Evolutionary conservation across 169 alveolate species (phyloP), one percentile per base, ranked within the genome.

Genomic region (Plasmodium ovale): DNA sequence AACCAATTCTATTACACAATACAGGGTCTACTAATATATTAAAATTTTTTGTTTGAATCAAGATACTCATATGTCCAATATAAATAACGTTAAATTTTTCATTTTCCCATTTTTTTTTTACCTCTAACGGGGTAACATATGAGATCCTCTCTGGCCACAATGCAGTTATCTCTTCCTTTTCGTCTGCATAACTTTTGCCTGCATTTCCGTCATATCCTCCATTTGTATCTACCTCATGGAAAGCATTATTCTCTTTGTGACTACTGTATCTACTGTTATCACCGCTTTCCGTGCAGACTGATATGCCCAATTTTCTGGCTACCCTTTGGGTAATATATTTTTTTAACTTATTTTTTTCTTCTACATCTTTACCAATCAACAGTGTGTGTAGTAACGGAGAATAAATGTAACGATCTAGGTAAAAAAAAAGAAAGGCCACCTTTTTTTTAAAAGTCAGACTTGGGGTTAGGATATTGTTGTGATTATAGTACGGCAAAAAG

Each of bases 11-110:
- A n/a, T 35, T 67, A 10, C 74, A 68, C 37, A 84, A 53, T n/a
- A 84, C 91, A 19, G 91, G 91, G 39, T 84, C 91, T 68, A 84
- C 62, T 68, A 84, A 84, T 37, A 84, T 84, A 69, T 84, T 84
- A 58, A 68, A 84, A 25, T 68, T 54, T 42, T 58, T 44, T 14
- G 19, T 68, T 58, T 84, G 91, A 29, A 84, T 31, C 58, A 84
- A 84, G 2, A 68, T 69, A 6, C 91, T 84, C 91, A 84, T 84
- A 59, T 84, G 91, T 6, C 91, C 91, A 37, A 84, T 84, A 58
- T 84, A 84, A 39, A 84, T 69, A 37, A 84, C 87, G 31, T 84
- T 84, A 70, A 60, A 68, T 39, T 84, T 84, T n/a, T 62, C 65
- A 56, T 53, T 39, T 39, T 53, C 33, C 44, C 51, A 21, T 54